These are phyloP conservation scores for Solanum pinnatisectum DNA, from an alignment of 257 asterid genomes.

Conservation along the genomic window DNA sequence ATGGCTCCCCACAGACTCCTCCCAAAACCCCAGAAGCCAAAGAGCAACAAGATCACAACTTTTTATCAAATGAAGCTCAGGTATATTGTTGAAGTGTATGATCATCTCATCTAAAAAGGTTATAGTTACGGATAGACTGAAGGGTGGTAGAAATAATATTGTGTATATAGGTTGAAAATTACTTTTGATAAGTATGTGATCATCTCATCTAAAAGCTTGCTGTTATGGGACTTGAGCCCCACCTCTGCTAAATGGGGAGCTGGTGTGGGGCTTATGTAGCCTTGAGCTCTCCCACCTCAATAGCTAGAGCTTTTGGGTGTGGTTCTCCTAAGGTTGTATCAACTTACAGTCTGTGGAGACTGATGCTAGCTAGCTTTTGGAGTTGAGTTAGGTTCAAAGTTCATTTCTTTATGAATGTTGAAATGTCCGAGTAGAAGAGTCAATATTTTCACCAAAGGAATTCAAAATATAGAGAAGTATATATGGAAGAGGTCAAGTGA, in stretches of 20 bases:
- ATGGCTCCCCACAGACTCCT: background rate
- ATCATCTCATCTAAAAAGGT: background rate
- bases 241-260: background rate
- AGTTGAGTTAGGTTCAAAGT: background rate
- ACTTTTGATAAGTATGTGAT: background rate
- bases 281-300: background rate
- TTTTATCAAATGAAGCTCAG: slow-evolving; percentile 41
- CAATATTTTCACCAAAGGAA: background rate
- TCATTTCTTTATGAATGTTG: background rate
- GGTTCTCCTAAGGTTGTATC: background rate
- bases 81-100: background rate
- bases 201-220: background rate
- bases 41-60: background rate
- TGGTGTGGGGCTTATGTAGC: background rate
- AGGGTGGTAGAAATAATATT: background rate
- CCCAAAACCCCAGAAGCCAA: slow-evolving; percentile 9
- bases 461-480: background rate
- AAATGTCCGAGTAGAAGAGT: background rate
- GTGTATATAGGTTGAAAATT: background rate
- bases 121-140: background rate
- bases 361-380: background rate
- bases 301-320: background rate
- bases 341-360: background rate
- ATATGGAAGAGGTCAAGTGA: background rate
- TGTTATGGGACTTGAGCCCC: background rate